These are phyloP conservation scores for Ascomycota sp. DNA, from an alignment of 2,329 filamentous ascomycete genomes.

Conservation along the genomic window DNA sequence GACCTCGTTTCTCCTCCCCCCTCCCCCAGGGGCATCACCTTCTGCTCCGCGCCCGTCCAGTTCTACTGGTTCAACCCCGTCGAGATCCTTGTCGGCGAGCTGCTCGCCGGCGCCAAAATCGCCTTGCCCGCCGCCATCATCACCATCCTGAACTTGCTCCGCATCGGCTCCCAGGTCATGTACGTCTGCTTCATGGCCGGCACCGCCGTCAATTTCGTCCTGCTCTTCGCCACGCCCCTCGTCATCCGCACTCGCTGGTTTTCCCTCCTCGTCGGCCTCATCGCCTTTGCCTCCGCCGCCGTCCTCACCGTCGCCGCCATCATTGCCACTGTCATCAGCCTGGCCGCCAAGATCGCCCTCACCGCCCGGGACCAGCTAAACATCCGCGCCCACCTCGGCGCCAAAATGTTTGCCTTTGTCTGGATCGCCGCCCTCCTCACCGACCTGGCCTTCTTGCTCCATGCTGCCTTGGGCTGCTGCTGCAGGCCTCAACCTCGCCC, in stretches of 20 bases:
- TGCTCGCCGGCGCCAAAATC: conserved; percentile 64
- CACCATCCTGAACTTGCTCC: conserved; percentile 51
- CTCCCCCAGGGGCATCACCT: conserved; percentile 39
- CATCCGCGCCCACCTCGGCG: conserved; percentile 47
- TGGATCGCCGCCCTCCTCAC: conserved; percentile 55
- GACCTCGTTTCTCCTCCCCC: background rate
- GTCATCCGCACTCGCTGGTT: conserved; percentile 34
- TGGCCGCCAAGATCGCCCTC: conserved; percentile 60
- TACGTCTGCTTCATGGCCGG: conserved; percentile 66
- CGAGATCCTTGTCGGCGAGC: conserved; percentile 53
- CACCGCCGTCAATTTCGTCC: conserved; percentile 44
- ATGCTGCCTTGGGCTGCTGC: conserved; percentile 59
- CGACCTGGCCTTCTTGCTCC: conserved; percentile 47
- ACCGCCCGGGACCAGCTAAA: conserved; percentile 51
- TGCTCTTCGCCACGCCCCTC: conserved; percentile 43
- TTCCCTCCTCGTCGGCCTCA: conserved; percentile 42
- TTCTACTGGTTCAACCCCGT: conserved; percentile 88
- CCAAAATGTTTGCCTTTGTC: conserved; percentile 66
- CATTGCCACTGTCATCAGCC: conserved; percentile 63
- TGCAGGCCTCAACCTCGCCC: conserved; percentile 19
- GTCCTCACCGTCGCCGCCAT: conserved; percentile 46
- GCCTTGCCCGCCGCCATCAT: conserved; percentile 54
- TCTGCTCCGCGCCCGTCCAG: conserved; percentile 45
- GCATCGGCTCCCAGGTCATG: conserved; percentile 61
- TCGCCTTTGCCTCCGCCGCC: conserved; percentile 45